phyloP scores from a whole-genome alignment of 164 flowering plant genomes.

The Amborella trichopoda region DNA sequence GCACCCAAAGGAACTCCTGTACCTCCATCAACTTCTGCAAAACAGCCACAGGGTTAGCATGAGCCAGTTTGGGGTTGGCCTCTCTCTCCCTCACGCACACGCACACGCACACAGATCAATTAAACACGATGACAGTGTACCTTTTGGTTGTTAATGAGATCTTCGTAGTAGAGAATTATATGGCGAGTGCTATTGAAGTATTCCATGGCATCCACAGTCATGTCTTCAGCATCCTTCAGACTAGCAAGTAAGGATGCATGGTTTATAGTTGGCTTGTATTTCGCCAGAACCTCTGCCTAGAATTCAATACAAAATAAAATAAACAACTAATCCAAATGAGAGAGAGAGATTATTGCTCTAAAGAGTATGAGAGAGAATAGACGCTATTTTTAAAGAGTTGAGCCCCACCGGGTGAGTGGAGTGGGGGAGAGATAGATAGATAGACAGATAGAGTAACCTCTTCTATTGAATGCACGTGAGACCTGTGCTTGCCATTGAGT shows the following conservation, averaged over 20 bases:
- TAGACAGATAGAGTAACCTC: conserved; percentile 58
- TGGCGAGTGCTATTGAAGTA: conserved; percentile 58
- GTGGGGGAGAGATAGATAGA: too few species aligned
- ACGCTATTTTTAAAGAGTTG: too few species aligned
- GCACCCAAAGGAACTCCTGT: conserved; percentile 56
- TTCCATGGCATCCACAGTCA: conserved; percentile 31
- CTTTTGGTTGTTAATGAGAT: conserved; percentile 40
- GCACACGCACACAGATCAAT: too few species aligned
- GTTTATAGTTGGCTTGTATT: conserved; percentile 55
- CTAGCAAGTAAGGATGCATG: conserved; percentile 28
- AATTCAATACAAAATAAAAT: neutral
- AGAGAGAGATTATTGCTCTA: too few species aligned
- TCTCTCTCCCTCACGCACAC: too few species aligned
- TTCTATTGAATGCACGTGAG: conserved; percentile 66
- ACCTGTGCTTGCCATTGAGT: conserved; percentile 76
- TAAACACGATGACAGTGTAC: too few species aligned
- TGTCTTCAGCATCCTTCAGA: conserved; percentile 33
- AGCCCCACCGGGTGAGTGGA: too few species aligned
- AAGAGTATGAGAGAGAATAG: too few species aligned
- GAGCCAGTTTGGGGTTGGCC: too few species aligned
- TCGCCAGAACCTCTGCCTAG: conserved; percentile 61
- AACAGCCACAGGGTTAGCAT: too few species aligned
- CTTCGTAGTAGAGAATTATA: conserved; percentile 58
- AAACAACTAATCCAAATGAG: too few species aligned
- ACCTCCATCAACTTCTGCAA: conserved; percentile 62